These are phyloP conservation scores for Colletotrichum gloeosporioides DNA, from an alignment of 2,329 filamentous ascomycete species.

Conservation along the genomic window DNA sequence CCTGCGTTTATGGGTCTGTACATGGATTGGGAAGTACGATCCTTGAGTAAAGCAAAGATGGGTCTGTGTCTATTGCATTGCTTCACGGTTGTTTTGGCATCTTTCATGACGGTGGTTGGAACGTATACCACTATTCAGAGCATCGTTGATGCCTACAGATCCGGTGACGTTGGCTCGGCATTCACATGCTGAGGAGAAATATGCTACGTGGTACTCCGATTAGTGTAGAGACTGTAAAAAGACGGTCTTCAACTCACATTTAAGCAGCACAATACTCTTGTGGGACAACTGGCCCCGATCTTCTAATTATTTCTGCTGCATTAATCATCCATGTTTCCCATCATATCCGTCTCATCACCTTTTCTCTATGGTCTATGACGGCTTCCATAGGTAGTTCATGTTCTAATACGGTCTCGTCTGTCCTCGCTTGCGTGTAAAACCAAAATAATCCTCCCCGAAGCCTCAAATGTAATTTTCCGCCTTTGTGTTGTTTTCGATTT, in stretches of 20 bases:
- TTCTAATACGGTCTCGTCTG: neutral
- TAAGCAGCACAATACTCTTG: neutral
- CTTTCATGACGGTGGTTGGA: constrained; percentile 28
- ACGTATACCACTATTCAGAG: constrained; percentile 31
- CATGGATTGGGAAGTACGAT: neutral
- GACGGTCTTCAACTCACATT: neutral
- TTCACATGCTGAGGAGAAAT: neutral
- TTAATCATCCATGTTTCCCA: neutral
- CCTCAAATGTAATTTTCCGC: neutral
- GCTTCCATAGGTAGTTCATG: neutral
- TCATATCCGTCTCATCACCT: neutral
- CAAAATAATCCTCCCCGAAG: neutral
- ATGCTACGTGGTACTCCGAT: neutral
- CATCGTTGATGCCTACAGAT: constrained; percentile 28
- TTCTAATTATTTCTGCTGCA: neutral
- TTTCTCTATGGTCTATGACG: neutral
- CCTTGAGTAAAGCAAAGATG: neutral
- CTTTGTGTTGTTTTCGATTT: neutral
- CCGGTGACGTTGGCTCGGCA: constrained; percentile 19
- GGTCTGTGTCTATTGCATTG: neutral
- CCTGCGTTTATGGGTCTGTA: neutral
- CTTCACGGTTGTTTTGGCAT: constrained; percentile 21
- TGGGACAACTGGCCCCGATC: neutral
- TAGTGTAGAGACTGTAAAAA: neutral
- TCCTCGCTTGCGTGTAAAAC: neutral